Evolutionary conservation across 768 basidiomycete species (phyloP).

Genomic region (Omphalotus guepiniiformis): DNA sequence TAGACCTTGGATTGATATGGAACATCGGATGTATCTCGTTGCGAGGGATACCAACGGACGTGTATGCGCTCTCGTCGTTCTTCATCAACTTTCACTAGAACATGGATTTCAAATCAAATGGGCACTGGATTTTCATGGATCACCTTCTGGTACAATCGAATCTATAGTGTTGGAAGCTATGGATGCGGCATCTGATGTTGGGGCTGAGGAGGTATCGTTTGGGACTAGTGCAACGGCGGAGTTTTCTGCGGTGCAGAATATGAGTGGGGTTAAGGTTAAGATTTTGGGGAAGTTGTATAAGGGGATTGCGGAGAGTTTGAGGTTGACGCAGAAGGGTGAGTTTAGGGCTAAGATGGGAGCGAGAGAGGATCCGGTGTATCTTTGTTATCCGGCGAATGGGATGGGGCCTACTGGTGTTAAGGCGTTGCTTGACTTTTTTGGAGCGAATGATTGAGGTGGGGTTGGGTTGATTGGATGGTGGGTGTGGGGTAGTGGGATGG

Average conservation of each 20-base stretch:
- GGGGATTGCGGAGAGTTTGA: background rate
- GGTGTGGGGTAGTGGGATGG: too few species aligned
- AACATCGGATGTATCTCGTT: constrained; percentile 3
- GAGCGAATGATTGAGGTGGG: background rate
- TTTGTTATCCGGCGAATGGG: background rate
- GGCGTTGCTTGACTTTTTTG: constrained; percentile 5
- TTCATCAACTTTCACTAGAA: constrained; percentile 3
- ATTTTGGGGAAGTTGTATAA: background rate
- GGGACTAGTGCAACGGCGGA: background rate
- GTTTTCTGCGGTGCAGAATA: background rate
- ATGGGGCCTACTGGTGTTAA: background rate
- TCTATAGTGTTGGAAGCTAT: background rate
- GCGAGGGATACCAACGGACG: background rate
- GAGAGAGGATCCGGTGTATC: constrained; percentile 3
- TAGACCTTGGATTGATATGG: background rate
- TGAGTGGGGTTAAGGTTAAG: background rate
- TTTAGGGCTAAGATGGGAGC: constrained; percentile 8
- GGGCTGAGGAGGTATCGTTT: background rate
- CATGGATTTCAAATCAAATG: constrained; percentile 8
- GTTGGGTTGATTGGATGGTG: too few species aligned
- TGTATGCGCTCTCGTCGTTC: background rate
- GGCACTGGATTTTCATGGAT: background rate
- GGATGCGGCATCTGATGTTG: background rate
- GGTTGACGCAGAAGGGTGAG: background rate
- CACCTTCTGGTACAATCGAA: constrained; percentile 5